Evolutionary conservation across 768 basidiomycete genomes (phyloP), one percentile per base, ranked within the genome.

Genomic region (Gyrodon lividus): DNA sequence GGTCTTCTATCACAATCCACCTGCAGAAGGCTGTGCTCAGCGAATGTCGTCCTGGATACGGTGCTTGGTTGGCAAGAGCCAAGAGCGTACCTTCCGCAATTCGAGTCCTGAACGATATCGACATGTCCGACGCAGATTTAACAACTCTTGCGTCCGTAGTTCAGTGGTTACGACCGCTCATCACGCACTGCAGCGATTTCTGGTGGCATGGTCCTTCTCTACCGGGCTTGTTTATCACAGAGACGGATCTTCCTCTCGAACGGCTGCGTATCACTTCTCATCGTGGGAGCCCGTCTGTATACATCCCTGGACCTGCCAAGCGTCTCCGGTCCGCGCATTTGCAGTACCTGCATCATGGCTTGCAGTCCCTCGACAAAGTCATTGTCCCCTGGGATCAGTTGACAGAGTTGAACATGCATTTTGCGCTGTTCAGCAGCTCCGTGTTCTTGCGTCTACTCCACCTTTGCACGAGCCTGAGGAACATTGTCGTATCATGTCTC

Each of bases 191-290:
- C 39, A 30, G 28, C 7, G 67, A 70, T 42, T 52, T 69, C 17
- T 69, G 69, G 67, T 69, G 64, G 67, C 58, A 69, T n/a, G 67
- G 67, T 0, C 59, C 68, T 9, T 58, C 55, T 26, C 16, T 70
- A 6, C 58, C 57, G 19, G 41, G 50, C 2, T 38, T 67, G 5
- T 58, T 70, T 22, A 37, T 48, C 30, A 31, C 19, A 5, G 42
- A 24, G 9, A 16, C 34, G 0, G 31, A 43, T 39, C 46, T 54
- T 2, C 45, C 47, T 39, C 53, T 70, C 13, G 44, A 57, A n/a
- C 62, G 41, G 23, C 53, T 69, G 8, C 60, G 54, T 4, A 42
- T 70, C 38, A 59, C 64, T 2, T 53, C 54, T 12, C 41, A 54
- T n/a, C 54, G 53, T 3, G 62, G 52, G 17, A 33, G 38, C 2